Evolutionary conservation across 352 stramenopile species (phyloP), one percentile per base, ranked within the genome.

Genomic region (Globisporangium middletonii): DNA sequence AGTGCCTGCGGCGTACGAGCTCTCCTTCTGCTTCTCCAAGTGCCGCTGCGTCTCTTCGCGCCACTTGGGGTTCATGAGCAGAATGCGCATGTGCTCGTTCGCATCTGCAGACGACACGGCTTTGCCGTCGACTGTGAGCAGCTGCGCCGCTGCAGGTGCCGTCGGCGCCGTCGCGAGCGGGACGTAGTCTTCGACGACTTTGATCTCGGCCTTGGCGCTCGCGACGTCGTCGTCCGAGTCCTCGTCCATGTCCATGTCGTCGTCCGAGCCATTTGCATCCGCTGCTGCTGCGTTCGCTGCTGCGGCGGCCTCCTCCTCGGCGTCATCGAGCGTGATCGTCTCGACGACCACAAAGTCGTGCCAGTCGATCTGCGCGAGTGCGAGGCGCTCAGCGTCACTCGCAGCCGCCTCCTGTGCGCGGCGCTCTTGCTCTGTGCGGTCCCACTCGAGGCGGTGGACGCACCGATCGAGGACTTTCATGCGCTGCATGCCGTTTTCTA

Each of bases 281-380:
- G 59, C 56, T 15, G 71, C 63, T 12, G 61, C 62, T 50, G 72
- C 67, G 11, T 63, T 65, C n/a, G 46, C 60, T 3, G 55, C 57
- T 23, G 45, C 62, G 12, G 44, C 64, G 1, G 62, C 64, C 9
- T 75, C 72, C 45, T 93, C 77, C 68, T 98, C 92, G 44, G 96
- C 79, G 37, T 91, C 78, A 23, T 93, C 79, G 61, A 99, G 99
- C 27, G 94, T 96, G 64, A 99, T 99, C 13, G 94, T 98, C 70
- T 99, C 97, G 0, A 99, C 97, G 3, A 99, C 87, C 4, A 98
- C 94, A 67, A 99, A 99, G 74, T 99, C 97, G 71, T 99, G 94
- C 97, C 97, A 99, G 79, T 99, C 97, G 62, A 99, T 80, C 64
- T 91, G 76, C 33, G 80, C 71, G 16, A 88, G 63, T 47, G 83